Evolutionary conservation across 2,329 filamentous ascomycete species (phyloP), one percentile per base, ranked within the genome.

Genomic region (Sarocladium strictum): DNA sequence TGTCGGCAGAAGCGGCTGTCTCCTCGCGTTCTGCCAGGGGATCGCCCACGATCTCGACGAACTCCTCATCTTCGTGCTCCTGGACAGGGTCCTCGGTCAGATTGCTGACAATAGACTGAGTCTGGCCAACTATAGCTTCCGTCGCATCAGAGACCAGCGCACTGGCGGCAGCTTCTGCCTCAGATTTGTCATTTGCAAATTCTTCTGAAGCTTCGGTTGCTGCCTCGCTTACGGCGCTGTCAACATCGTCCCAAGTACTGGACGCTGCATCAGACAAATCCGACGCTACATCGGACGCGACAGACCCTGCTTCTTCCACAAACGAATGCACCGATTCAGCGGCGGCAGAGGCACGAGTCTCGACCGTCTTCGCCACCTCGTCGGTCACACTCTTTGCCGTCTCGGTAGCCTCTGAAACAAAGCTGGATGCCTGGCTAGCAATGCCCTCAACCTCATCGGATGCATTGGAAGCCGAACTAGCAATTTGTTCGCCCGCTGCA

Each of bases 1-100:
- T 64, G 3, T 55, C 50, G 32, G 33, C 23, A 6, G 60, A 60
- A 0, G 59, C 53, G 15, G 61, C 59, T 2, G 59, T 62, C 50
- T 65, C 62, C 2, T 64, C 61, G 15, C 61, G 59, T 17, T 60
- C 57, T 11, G 55, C 55, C 17, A 58, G 33, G n/a, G 55, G 56
- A 15, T 63, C 61, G 21, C 65, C 60, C n/a, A 64, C 59, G 14
- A 63, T 59, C 29, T 62, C 65, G 4, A 62, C 55, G 3, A 66
- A 53, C 51, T 69, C 63, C 38, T 66, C 63, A 7, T 63, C 60
- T 32, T 60, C 43, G 6, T 6, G 63, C 2, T 55, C 57, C 3
- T 41, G 40, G 12, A 54, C 55, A 32, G 67, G 66, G 37, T 63
- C 62, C 15, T 67, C 64, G 40, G 62, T 64, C 29, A 57, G 58